phyloP scores from a whole-genome alignment of 148 eudicot species.

The Chenopodium berlandieri region DNA sequence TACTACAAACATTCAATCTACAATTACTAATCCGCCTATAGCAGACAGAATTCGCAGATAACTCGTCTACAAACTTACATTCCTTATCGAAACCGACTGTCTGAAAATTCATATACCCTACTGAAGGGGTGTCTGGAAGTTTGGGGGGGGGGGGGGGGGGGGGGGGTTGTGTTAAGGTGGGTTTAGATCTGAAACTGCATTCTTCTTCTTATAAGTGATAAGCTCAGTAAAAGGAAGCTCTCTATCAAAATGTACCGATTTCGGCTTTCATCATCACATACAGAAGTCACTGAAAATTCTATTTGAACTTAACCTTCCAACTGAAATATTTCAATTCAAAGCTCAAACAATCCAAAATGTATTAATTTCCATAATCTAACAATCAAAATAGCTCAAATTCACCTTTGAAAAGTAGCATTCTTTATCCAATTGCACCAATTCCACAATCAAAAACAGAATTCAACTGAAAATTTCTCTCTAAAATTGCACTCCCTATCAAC shows the following conservation, averaged over 20 bases:
- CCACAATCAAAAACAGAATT: neutral
- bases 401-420: neutral
- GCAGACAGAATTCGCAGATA: neutral
- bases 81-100: neutral
- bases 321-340: slow-evolving; percentile 1
- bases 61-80: neutral
- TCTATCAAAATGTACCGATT: neutral
- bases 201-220: neutral
- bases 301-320: neutral
- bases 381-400: neutral
- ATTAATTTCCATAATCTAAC: neutral
- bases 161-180: too few relatives aligned
- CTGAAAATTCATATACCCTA: neutral
- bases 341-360: too few relatives aligned
- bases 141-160: too few relatives aligned
- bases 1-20: neutral
- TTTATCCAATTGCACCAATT: neutral
- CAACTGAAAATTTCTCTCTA: neutral
- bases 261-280: neutral
- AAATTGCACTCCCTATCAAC: slow-evolving; percentile 7
- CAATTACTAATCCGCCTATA: neutral
- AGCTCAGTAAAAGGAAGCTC: neutral
- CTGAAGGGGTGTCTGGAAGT: too few relatives aligned
- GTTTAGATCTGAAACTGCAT: neutral
- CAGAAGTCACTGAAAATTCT: slow-evolving; percentile 13